These are phyloP conservation scores for Naganishia vishniacii DNA, from an alignment of 768 basidiomycete genomes.

Conservation along the genomic window DNA sequence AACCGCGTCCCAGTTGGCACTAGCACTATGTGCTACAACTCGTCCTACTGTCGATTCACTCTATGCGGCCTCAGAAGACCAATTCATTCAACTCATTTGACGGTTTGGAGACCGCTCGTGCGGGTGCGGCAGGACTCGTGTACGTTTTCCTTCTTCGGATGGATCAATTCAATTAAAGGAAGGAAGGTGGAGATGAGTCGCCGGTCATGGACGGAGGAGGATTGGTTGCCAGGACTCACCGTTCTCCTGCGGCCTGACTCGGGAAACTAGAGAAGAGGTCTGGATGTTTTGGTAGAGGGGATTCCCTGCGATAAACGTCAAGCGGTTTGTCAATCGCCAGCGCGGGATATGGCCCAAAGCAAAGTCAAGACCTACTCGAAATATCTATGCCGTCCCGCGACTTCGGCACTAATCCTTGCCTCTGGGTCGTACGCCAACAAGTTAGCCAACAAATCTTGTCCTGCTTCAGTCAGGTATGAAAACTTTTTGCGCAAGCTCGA, in stretches of 20 bases:
- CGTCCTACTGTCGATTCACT: too few relatives aligned
- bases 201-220: too few relatives aligned
- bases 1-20: too few relatives aligned
- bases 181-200: neutral
- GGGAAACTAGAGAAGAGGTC: constrained; percentile 95
- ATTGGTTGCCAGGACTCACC: too few relatives aligned
- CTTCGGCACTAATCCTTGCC: constrained; percentile 76
- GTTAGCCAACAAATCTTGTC: constrained; percentile 74
- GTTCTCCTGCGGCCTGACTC: constrained; percentile 91
- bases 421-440: constrained; percentile 86
- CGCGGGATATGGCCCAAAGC: neutral
- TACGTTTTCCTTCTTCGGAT: constrained; percentile 8
- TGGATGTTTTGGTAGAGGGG: constrained; percentile 90
- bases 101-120: constrained; percentile 12
- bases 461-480: constrained; percentile 71
- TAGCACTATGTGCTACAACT: neutral
- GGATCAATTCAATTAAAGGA: too few relatives aligned
- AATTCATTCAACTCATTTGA: constrained; percentile 12
- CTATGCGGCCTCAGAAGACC: neutral
- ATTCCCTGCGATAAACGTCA: constrained; percentile 58
- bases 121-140: constrained; percentile 9
- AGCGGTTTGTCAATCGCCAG: neutral
- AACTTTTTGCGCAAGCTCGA: constrained; percentile 71
- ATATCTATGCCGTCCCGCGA: constrained; percentile 84
- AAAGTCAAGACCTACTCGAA: constrained; percentile 60